Evolutionary conservation across 371 early-diverging fungal species (phyloP), one percentile per base, ranked within the genome.

Genomic region (Mucor indicus): DNA sequence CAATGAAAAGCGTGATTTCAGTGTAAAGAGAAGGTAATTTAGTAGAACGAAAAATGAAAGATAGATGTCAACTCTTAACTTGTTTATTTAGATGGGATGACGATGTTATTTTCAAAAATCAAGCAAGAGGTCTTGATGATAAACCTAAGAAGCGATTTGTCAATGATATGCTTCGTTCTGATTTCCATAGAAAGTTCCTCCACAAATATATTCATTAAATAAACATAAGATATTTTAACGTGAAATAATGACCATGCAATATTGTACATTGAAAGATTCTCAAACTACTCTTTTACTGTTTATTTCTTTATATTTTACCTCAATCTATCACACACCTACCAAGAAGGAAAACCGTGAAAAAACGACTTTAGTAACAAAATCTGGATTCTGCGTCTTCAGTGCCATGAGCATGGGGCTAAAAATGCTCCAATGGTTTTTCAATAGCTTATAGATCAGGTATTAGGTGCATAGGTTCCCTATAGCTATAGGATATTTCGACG

Each of bases 21-120:
- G 82, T 21, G 92, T 95, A 23, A 95, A 95, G 76, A 74, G 95
- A 56, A 71, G 94, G 80, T 78, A 73, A 52, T 48, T 24, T 1
- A 44, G 22, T 15, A 7, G 11, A 40, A 22, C 24, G 12, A 43
- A 36, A 39, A 20, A 38, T 47, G 38, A 41, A 30, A 30, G 25
- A 22, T 25, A 17, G 20, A 29, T 29, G 30, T 29, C 30, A 29
- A 29, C 6, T 29, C 30, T 29, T 8, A 29, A 29, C 30, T 29
- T 6, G 0, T 12, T 31, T 29, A 33, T 23, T 19, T 60, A 81
- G 84, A 40, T 98, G 98, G 97, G 96, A 95, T 61, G 97, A 96
- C 50, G 98, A 96, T 67, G 96, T 96, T 42, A 85, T 96, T 36
- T 98, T 98, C 68, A 92, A 90, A 60, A 96, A 98, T 69, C 98